Conservation (phyloP, 2,329 filamentous ascomycete species). For the Trichoderma polysporum region DNA sequence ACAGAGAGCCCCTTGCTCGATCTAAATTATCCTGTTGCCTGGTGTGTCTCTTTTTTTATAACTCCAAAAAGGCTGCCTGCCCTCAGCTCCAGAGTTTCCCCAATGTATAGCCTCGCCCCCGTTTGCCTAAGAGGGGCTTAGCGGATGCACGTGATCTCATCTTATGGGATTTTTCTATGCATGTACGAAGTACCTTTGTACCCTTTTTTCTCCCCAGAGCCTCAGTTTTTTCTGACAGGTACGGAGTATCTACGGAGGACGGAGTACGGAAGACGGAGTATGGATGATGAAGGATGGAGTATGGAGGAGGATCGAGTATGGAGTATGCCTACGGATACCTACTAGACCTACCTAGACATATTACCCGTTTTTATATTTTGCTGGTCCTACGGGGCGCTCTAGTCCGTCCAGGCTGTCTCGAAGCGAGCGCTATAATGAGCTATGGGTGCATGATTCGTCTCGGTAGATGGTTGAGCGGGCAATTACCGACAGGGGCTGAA, state of each 20-base stretch:
- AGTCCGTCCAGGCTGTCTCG: neutral
- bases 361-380: no score
- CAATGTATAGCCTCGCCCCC: neutral
- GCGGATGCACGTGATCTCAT: constrained; percentile 3
- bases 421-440: constrained; percentile 14
- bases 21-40: constrained; percentile 17
- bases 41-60: neutral
- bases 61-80: constrained; percentile 5
- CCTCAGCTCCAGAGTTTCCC: neutral
- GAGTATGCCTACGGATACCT: no score
- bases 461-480: constrained; percentile 10
- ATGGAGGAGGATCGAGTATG: no score
- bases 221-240: no score
- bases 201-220: no score
- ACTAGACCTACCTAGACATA: no score
- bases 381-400: no score
- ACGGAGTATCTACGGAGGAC: no score
- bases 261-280: no score
- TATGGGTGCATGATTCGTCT: constrained; percentile 17
- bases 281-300: no score
- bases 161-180: no score
- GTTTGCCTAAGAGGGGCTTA: neutral
- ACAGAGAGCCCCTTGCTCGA: neutral
- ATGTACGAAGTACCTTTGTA: no score
- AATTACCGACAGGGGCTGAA: constrained; percentile 12